Evolutionary conservation across 148 eudicot genomes (phyloP).

Genomic region (Spergularia marina): DNA sequence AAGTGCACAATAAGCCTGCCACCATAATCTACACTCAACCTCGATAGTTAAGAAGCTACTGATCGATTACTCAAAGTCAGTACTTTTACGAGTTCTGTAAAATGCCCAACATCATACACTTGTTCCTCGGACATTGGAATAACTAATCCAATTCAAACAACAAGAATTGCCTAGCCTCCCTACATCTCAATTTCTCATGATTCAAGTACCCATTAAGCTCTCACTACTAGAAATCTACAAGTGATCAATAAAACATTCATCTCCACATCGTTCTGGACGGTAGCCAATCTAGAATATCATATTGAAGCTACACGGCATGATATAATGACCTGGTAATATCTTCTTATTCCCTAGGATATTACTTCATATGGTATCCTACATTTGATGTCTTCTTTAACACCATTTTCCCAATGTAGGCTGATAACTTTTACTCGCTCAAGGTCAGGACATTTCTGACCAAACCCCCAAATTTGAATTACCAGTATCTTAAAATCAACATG

Average conservation of each 20-base stretch:
- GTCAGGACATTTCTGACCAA: too few species aligned
- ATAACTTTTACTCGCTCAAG: too few species aligned
- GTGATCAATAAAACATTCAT: not conserved
- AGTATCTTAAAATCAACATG: too few species aligned
- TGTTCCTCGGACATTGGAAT: not conserved
- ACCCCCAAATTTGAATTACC: too few species aligned
- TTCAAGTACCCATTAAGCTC: not conserved
- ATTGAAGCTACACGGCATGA: not conserved
- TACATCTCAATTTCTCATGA: not conserved
- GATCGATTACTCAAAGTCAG: not conserved
- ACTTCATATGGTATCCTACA: too few species aligned
- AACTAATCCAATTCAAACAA: not conserved
- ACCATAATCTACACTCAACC: not conserved
- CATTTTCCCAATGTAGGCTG: too few species aligned
- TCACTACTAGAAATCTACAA: not conserved
- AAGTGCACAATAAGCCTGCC: not conserved
- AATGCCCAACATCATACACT: not conserved
- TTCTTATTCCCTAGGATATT: too few species aligned
- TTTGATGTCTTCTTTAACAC: too few species aligned
- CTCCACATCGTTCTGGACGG: not conserved
- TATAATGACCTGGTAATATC: not conserved
- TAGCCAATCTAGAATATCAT: not conserved
- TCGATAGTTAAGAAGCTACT: not conserved
- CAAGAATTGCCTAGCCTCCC: not conserved
- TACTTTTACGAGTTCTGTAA: not conserved